These are phyloP conservation scores for Geotrichum candidum DNA, from an alignment of 1,139 yeast species.

Conservation along the genomic window DNA sequence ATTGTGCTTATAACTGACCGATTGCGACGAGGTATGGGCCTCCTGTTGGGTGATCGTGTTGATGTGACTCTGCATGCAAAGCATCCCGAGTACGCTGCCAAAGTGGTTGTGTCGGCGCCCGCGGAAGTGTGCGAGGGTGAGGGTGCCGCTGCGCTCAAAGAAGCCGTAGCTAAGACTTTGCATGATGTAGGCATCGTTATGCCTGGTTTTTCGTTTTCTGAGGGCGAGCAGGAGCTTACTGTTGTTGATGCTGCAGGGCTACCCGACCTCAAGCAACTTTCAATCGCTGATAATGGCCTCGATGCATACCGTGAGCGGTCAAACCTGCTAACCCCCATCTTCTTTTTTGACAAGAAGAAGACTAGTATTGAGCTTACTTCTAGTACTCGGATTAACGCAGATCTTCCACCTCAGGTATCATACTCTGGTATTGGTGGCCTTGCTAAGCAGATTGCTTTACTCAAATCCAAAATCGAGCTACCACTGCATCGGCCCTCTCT, in stretches of 20 bases:
- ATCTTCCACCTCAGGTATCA: slow-evolving; percentile 40
- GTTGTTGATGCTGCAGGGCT: slow-evolving; percentile 23
- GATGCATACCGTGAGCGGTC: slow-evolving; percentile 9
- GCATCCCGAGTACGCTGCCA: slow-evolving; percentile 50
- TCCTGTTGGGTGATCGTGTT: slow-evolving; percentile 70
- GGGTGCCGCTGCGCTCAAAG: slow-evolving; percentile 1
- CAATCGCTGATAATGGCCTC: neutral
- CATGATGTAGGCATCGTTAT: slow-evolving; percentile 49
- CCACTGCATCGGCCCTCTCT: slow-evolving; percentile 75
- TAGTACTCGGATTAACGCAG: slow-evolving; percentile 25
- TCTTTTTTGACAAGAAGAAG: slow-evolving; percentile 20
- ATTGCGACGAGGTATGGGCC: slow-evolving; percentile 49
- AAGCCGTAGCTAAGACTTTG: slow-evolving; percentile 29
- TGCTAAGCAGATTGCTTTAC: slow-evolving; percentile 50
- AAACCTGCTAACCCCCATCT: slow-evolving; percentile 16
- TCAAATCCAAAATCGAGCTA: slow-evolving; percentile 66
- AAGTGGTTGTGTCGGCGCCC: slow-evolving; percentile 29
- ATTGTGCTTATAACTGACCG: neutral
- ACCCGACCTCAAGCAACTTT: slow-evolving; percentile 21
- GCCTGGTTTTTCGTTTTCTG: slow-evolving; percentile 43
- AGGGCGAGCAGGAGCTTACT: slow-evolving; percentile 13
- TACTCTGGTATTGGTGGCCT: slow-evolving; percentile 75
- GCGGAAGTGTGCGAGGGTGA: neutral
- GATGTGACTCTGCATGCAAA: slow-evolving; percentile 41
- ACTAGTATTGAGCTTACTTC: slow-evolving; percentile 19